These are phyloP conservation scores for Tricholoma bakamatsutake DNA, from an alignment of 768 basidiomycete species.

Conservation along the genomic window DNA sequence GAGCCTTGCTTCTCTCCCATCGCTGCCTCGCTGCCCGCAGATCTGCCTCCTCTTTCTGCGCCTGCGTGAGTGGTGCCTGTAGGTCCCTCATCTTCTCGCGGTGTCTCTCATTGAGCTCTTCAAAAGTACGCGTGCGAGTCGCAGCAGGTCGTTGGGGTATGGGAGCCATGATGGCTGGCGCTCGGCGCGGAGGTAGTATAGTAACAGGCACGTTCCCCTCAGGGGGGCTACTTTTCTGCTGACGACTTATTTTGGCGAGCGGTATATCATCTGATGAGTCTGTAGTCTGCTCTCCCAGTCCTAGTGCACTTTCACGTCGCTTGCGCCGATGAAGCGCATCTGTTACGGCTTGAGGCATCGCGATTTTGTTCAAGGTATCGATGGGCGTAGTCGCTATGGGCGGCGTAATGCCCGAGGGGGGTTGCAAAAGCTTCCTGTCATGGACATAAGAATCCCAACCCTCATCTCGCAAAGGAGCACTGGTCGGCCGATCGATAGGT, in stretches of 20 bases:
- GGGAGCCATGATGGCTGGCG: slow-evolving; percentile 32
- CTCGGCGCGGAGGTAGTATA: slow-evolving; percentile 43
- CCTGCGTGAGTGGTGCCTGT: slow-evolving; percentile 80
- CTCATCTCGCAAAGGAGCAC: slow-evolving; percentile 66
- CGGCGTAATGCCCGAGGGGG: slow-evolving; percentile 74
- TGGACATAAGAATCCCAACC: slow-evolving; percentile 87
- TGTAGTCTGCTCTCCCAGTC: slow-evolving; percentile 32
- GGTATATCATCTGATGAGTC: slow-evolving; percentile 48
- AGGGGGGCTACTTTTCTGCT: slow-evolving; percentile 22
- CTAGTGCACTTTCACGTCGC: slow-evolving; percentile 63
- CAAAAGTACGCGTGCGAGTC: slow-evolving; percentile 69
- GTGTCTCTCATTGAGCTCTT: slow-evolving; percentile 83
- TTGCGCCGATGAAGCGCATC: slow-evolving; percentile 72
- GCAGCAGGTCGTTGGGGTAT: slow-evolving; percentile 44
- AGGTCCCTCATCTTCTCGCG: slow-evolving; percentile 77
- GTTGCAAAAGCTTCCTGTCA: slow-evolving; percentile 80
- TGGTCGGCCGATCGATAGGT: slow-evolving; percentile 63
- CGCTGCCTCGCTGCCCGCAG: slow-evolving; percentile 68
- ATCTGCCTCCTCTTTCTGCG: slow-evolving; percentile 71
- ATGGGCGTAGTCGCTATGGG: slow-evolving; percentile 63
- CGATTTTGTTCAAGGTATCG: slow-evolving; percentile 36
- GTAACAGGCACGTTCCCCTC: slow-evolving; percentile 33
- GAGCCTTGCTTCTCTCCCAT: slow-evolving; percentile 74
- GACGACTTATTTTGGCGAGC: slow-evolving; percentile 27
- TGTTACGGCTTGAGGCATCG: slow-evolving; percentile 66